These are phyloP conservation scores for Cladorrhinum sp. DNA, from an alignment of 2,329 filamentous ascomycete genomes.

Conservation along the genomic window DNA sequence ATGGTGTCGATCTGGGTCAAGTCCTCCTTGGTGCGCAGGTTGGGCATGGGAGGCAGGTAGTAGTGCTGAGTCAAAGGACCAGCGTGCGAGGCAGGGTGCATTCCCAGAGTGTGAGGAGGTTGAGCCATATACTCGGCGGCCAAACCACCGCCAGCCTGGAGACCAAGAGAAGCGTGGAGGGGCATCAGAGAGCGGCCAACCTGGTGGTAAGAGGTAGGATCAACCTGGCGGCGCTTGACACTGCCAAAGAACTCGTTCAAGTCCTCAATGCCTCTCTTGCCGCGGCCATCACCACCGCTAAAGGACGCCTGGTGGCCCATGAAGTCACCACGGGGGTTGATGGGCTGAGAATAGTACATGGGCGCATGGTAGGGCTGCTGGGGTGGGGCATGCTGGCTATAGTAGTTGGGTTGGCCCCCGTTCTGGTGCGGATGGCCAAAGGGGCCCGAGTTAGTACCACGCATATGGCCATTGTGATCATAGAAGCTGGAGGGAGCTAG, in stretches of 20 bases:
- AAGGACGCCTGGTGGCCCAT: constrained; percentile 55
- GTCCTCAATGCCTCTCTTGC: constrained; percentile 83
- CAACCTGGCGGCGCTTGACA: constrained; percentile 86
- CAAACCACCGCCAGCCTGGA: constrained; percentile 51
- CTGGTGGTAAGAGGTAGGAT: constrained; percentile 84
- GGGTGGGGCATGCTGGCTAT: constrained; percentile 52
- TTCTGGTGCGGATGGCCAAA: constrained; percentile 56
- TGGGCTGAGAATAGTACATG: constrained; percentile 71
- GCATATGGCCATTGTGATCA: constrained; percentile 63
- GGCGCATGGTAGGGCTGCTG: constrained; percentile 58
- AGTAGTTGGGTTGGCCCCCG: constrained; percentile 56
- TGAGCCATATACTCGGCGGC: constrained; percentile 55
- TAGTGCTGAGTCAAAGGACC: constrained; percentile 73
- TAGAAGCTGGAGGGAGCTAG: constrained; percentile 58
- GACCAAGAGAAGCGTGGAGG: constrained; percentile 67
- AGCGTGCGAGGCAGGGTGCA: constrained; percentile 49
- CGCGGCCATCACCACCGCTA: constrained; percentile 56
- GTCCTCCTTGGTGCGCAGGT: constrained; percentile 89
- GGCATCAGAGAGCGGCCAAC: constrained; percentile 86
- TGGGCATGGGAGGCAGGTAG: constrained; percentile 81
- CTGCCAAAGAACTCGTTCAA: constrained; percentile 93
- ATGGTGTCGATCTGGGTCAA: constrained; percentile 91
- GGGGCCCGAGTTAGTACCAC: constrained; percentile 48
- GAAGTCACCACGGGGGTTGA: constrained; percentile 54
- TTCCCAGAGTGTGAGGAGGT: constrained; percentile 44